These are phyloP conservation scores for Blastobotrys arbuscula DNA, from an alignment of 1,139 yeast genomes.

Conservation along the genomic window DNA sequence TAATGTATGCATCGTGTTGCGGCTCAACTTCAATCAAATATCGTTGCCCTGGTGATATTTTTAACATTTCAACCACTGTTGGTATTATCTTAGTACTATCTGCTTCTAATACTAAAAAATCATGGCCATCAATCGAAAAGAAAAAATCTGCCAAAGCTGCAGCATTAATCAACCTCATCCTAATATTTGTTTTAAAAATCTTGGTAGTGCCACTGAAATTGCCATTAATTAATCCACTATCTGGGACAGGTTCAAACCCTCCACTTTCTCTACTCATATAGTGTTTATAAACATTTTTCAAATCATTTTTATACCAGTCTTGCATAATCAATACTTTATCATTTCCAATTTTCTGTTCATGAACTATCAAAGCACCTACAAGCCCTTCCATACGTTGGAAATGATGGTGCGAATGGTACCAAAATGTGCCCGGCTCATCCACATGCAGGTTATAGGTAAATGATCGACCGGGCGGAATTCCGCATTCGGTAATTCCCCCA, in stretches of 20 bases:
- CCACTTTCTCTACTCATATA: slow-evolving; percentile 66
- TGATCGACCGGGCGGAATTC: slow-evolving; percentile 63
- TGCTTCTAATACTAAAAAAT: slow-evolving; percentile 52
- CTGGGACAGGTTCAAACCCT: slow-evolving; percentile 89
- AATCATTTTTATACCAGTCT: slow-evolving; percentile 71
- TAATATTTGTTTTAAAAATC: not conserved
- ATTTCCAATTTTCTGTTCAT: slow-evolving; percentile 2
- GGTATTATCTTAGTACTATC: slow-evolving; percentile 70
- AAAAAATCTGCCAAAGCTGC: slow-evolving; percentile 29
- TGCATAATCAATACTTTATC: slow-evolving; percentile 56
- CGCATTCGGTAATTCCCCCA: slow-evolving; percentile 75
- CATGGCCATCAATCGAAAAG: slow-evolving; percentile 40
- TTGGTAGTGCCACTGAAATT: slow-evolving; percentile 37
- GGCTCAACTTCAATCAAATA: slow-evolving; percentile 48
- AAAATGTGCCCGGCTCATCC: slow-evolving; percentile 72
- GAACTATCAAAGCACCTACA: slow-evolving; percentile 65
- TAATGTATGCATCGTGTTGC: slow-evolving; percentile 23
- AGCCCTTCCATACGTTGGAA: slow-evolving; percentile 82
- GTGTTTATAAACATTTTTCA: slow-evolving; percentile 45
- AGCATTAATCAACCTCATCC: slow-evolving; percentile 28
- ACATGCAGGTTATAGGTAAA: slow-evolving; percentile 67
- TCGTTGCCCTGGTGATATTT: slow-evolving; percentile 71
- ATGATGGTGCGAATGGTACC: slow-evolving; percentile 83
- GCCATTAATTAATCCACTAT: slow-evolving; percentile 41
- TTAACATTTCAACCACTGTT: slow-evolving; percentile 48